Conservation (phyloP, 2,329 filamentous ascomycete species). For the Xenoacremonium recifei region DNA sequence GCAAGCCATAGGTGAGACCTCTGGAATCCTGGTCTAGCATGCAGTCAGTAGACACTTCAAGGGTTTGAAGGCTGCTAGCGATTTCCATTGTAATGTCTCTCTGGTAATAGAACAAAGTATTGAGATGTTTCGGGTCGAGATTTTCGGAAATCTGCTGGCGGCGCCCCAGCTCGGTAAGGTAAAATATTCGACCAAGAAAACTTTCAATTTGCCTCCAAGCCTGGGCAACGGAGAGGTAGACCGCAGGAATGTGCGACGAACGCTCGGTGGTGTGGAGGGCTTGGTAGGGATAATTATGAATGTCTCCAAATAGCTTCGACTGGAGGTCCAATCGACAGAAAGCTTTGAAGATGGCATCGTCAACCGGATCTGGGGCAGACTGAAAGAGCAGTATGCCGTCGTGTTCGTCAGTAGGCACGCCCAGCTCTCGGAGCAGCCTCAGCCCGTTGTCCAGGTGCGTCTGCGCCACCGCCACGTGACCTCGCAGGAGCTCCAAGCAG, state of each 20-base stretch:
- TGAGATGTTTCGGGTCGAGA: conserved; percentile 1
- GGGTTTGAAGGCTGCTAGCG: conserved; percentile 20
- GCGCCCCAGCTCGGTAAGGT: conserved; percentile 14
- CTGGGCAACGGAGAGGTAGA: conserved; percentile 13
- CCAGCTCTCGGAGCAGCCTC: conserved; percentile 30
- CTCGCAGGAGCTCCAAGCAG: conserved; percentile 33
- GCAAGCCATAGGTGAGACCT: conserved; percentile 22
- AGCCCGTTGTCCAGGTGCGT: conserved; percentile 44
- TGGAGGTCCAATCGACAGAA: conserved; percentile 34
- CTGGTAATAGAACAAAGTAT: conserved; percentile 4
- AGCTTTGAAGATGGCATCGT: conserved; percentile 43
- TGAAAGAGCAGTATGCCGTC: conserved; percentile 10
- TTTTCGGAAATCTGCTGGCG: conserved; percentile 3
- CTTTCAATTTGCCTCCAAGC: conserved; percentile 18
- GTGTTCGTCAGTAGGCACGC: conserved; percentile 8
- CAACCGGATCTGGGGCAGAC: conserved; percentile 25
- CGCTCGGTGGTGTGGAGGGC: conserved; percentile 5
- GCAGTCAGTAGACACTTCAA: conserved; percentile 20
- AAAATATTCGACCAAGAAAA: conserved; percentile 20
- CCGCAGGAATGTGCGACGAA: conserved; percentile 1
- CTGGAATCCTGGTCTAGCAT: conserved; percentile 11
- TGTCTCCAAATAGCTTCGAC: conserved; percentile 20
- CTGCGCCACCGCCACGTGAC: conserved; percentile 35
- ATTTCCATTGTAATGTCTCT: conserved; percentile 15
- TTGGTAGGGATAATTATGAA: conserved; percentile 13